A percentile compares a stretch with the other conserved stretches of the same genome.
These are phyloP conservation scores for Endoconidiophora polonica DNA, from an alignment of 2,329 filamentous ascomycete species.

Conservation along the genomic window DNA sequence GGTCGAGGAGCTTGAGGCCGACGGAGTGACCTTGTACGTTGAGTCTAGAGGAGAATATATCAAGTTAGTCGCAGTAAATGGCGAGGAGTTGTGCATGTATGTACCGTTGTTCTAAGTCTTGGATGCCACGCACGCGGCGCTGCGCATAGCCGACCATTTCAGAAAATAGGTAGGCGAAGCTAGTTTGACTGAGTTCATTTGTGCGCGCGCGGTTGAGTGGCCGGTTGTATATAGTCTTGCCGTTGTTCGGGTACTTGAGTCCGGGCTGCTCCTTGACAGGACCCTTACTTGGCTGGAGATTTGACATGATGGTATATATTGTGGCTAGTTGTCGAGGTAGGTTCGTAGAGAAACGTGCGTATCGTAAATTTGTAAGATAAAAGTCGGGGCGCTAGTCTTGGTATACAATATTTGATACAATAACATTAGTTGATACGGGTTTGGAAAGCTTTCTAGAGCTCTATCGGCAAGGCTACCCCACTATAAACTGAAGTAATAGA, in stretches of 20 bases:
- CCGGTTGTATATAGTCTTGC: conserved; percentile 96
- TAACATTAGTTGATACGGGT: neutral
- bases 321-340: neutral
- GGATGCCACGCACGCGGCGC: conserved; percentile 73
- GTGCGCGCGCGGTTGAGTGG: conserved; percentile 81
- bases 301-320: conserved; percentile 27
- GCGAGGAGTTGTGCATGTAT: conserved; percentile 14
- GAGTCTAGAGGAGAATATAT: conserved; percentile 29
- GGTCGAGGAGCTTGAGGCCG: conserved; percentile 84
- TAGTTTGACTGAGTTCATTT: conserved; percentile 76
- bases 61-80: neutral
- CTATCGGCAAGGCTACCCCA: conserved; percentile 12
- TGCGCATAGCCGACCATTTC: conserved; percentile 97
- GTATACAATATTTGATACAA: neutral
- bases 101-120: conserved; percentile 81
- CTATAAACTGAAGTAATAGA: neutral
- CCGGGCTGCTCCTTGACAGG: conserved; percentile 37
- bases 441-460: neutral
- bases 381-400: too few species aligned
- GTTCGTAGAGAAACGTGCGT: neutral
- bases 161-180: conserved; percentile 89
- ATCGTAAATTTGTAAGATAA: too few species aligned
- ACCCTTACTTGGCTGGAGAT: conserved; percentile 30
- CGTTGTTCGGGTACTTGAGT: conserved; percentile 76
- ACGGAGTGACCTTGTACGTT: conserved; percentile 87